These are phyloP conservation scores for Penicillium verrucosum DNA, from an alignment of 2,329 filamentous ascomycete species.

Conservation along the genomic window DNA sequence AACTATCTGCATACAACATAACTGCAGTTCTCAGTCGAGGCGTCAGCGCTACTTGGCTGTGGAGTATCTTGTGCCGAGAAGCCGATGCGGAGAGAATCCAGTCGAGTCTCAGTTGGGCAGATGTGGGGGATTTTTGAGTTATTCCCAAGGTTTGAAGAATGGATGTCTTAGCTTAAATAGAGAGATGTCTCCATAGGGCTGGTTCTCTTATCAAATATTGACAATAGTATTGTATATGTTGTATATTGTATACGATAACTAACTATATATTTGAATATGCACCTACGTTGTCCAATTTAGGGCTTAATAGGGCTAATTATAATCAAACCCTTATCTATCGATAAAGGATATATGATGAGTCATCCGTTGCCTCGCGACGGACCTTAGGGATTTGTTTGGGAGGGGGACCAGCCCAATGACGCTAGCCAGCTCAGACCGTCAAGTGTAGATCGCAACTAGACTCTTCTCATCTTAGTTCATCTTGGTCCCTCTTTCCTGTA, in stretches of 20 bases:
- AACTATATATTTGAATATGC: not conserved
- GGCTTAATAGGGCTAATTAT: not conserved
- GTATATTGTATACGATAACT: too few species aligned
- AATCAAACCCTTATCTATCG: constrained; percentile 12
- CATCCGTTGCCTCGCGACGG: constrained; percentile 24
- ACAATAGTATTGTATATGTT: not conserved
- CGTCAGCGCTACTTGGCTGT: constrained; percentile 8
- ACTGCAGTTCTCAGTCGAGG: not conserved
- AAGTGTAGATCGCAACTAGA: constrained; percentile 10
- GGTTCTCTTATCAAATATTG: not conserved
- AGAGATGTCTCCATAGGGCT: not conserved
- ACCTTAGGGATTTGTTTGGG: constrained; percentile 23
- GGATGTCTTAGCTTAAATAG: not conserved
- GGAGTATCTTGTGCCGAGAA: constrained; percentile 18
- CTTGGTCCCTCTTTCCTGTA: constrained; percentile 2
- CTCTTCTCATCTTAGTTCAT: constrained; percentile 11
- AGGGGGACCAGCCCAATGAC: constrained; percentile 4
- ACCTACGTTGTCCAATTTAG: not conserved
- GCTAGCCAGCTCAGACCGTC: constrained; percentile 12
- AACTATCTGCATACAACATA: not conserved
- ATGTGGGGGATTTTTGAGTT: not conserved
- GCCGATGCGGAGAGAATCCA: constrained; percentile 16
- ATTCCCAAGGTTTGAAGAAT: not conserved
- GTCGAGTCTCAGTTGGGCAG: not conserved
- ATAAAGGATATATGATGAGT: not conserved